Evolutionary conservation across 805 yeast species (phyloP), one percentile per base, ranked within the genome.

Genomic region (Saturnispora hagleri): DNA sequence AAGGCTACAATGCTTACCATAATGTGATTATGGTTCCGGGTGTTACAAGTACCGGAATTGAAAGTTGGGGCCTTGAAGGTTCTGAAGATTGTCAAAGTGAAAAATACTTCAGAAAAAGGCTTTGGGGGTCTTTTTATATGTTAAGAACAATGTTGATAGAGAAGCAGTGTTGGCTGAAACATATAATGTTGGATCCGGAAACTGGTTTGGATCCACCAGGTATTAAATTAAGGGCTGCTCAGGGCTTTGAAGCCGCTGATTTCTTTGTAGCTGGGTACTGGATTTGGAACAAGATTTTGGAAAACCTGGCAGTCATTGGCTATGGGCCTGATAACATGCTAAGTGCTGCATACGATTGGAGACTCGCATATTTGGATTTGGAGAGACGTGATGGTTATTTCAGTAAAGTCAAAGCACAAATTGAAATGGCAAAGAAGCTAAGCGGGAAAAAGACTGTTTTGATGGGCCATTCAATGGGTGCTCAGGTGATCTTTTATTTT

Each of bases 51-150:
- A 90, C 98, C 0, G 97, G 97, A 4, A 73, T 93, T 36, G 99
- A 93, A 67, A 82, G 89, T 47, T 93, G 99, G 99, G 84, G 95
- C 0, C 72, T 87, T 2, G 76, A 72, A 34, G 89, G 89, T 10
- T 76, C 84, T 5, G 78, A 72, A 2, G 93, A 82, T 6, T 93
- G 99, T 65, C 93, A 95, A 4, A 77, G 89, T 38, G 79, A 82
- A 53, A 75, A 82, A 9, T 95, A 91, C 66, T 93, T 91, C 70
- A 75, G 99, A 48, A 90, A 89, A 63, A 73, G 98, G 58, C 66
- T 93, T 52, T 93, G 99, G 99, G 99, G 99, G 0, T 88, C 97
- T 0, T 90, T 89, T 72, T 89, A 87, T 64, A 93, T 93, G 99
- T 69, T 93, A 53, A 76, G 86, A 58, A 82, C 96, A 3, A 91